Conservation (phyloP, 2,329 filamentous ascomycete species). For the Xylaria sp. region DNA sequence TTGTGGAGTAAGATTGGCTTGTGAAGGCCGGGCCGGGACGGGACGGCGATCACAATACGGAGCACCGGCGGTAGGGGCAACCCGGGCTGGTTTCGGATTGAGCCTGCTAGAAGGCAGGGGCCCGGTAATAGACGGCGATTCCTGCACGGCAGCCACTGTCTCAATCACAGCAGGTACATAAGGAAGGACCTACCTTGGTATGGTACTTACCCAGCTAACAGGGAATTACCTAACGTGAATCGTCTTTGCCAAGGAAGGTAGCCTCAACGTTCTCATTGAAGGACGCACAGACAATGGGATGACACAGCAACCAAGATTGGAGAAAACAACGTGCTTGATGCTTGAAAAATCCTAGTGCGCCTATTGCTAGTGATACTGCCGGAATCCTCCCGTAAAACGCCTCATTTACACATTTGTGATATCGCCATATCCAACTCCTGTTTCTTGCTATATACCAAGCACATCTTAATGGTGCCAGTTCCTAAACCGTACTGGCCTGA, state of each 20-base stretch:
- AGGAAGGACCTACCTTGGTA: neutral
- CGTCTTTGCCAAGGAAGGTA: neutral
- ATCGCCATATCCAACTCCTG: neutral
- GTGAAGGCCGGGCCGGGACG: neutral
- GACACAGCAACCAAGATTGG: neutral
- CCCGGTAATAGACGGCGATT: neutral
- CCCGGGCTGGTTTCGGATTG: neutral
- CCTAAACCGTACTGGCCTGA: neutral
- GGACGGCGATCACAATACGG: neutral
- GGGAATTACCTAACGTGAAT: neutral
- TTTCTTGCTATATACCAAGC: neutral
- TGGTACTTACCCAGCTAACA: neutral
- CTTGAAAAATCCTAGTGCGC: neutral
- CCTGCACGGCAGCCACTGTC: neutral
- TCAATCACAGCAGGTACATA: neutral
- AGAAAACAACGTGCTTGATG: neutral
- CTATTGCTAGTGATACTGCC: neutral
- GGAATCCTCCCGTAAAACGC: neutral
- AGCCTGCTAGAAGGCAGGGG: neutral
- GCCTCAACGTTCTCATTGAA: neutral
- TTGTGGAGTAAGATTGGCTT: no score
- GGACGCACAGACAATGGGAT: neutral
- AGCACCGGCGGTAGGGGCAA: neutral
- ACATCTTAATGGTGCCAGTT: neutral
- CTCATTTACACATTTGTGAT: neutral